Evolutionary conservation across 2,329 filamentous ascomycete genomes (phyloP).

Genomic region (Lomentospora prolificans): DNA sequence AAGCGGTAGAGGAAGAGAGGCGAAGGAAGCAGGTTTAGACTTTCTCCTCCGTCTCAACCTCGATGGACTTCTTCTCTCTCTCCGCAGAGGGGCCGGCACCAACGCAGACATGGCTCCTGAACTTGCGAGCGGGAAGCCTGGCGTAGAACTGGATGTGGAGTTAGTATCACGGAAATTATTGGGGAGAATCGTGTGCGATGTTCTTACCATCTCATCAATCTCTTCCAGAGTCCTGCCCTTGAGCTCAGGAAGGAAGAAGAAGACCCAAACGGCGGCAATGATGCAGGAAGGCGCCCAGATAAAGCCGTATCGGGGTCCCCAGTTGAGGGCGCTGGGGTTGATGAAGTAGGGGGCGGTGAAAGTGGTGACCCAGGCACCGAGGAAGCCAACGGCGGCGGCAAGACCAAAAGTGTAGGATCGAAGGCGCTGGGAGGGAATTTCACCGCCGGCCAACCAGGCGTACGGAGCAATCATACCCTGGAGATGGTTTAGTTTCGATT

Average conservation of each 20-base stretch:
- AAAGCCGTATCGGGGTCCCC: conserved; percentile 41
- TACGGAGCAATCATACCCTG: conserved; percentile 38
- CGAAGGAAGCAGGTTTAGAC: background rate
- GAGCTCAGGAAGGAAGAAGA: conserved; percentile 10
- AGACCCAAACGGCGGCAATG: conserved; percentile 8
- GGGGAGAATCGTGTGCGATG: too few relatives aligned
- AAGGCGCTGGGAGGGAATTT: conserved; percentile 41
- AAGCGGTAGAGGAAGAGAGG: background rate
- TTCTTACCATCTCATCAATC: conserved; percentile 13
- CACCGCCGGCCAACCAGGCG: conserved; percentile 41
- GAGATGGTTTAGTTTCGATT: too few relatives aligned
- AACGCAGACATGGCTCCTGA: conserved; percentile 7
- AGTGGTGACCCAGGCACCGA: conserved; percentile 39
- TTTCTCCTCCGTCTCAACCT: background rate
- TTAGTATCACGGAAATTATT: too few relatives aligned
- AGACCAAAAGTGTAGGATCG: conserved; percentile 41
- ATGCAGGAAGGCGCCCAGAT: conserved; percentile 32
- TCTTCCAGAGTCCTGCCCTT: conserved; percentile 13
- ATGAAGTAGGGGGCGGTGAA: conserved; percentile 47
- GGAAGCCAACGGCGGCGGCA: conserved; percentile 36
- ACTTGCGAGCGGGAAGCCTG: conserved; percentile 8
- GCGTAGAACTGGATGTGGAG: conserved; percentile 9
- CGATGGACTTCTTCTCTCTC: conserved; percentile 4
- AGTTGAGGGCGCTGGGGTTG: conserved; percentile 37
- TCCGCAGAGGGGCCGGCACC: background rate